These are phyloP conservation scores for Trebouxiophyceae sp. DNA, from an alignment of 163 green algal species.

Conservation along the genomic window DNA sequence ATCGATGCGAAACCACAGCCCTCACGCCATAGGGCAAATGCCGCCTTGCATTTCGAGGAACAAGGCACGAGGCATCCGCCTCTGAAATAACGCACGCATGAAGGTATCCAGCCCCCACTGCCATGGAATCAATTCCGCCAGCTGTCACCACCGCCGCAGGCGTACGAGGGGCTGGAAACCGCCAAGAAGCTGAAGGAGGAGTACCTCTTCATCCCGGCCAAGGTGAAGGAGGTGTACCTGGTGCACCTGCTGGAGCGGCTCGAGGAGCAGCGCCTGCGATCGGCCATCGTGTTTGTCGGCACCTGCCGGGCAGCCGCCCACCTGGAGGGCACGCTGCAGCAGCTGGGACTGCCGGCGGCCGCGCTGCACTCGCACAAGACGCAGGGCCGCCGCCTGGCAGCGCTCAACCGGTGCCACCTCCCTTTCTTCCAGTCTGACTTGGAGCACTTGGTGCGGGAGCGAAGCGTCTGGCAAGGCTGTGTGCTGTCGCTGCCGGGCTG, in stretches of 20 bases:
- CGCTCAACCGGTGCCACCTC: constrained; percentile 41
- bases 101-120: too few relatives aligned
- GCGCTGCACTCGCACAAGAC: constrained; percentile 55
- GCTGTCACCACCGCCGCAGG: too few relatives aligned
- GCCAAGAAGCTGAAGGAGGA: constrained; percentile 64
- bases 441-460: too few relatives aligned
- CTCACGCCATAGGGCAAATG: too few relatives aligned
- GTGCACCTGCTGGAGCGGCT: constrained; percentile 58
- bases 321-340: constrained; percentile 58
- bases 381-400: constrained; percentile 61
- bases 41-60: too few relatives aligned
- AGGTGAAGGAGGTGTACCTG: constrained; percentile 94
- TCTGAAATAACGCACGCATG: too few relatives aligned
- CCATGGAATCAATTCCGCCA: too few relatives aligned
- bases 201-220: constrained; percentile 83
- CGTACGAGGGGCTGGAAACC: constrained; percentile 75
- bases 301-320: constrained; percentile 53
- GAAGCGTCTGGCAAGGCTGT: too few relatives aligned
- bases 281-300: constrained; percentile 76
- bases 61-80: too few relatives aligned
- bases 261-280: constrained; percentile 43
- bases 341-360: constrained; percentile 54
- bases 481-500: too few relatives aligned
- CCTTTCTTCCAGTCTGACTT: too few relatives aligned
- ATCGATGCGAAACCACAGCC: too few relatives aligned